Base-by-base conservation (phyloP, 148 eudicot species). In the Rhododendron vialii region DNA sequence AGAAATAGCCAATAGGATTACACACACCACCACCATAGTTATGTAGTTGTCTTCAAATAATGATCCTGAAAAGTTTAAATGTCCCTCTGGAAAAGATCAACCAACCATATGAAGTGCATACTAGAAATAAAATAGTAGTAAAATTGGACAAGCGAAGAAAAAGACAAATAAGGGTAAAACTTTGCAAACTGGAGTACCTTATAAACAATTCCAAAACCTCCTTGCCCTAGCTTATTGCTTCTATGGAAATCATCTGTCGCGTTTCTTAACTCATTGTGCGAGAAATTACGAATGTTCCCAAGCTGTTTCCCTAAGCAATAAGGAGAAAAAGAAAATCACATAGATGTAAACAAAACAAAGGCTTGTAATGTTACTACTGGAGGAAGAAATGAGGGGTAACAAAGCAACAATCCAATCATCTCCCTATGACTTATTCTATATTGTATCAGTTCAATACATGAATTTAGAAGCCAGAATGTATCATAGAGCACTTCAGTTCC, bases 161-260 rank as follows among this genome's bases (percentile, higher is more conserved):
- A 80, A 76, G 48, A 61, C 15, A 80, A 63, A 81, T 36, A 22
- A 53, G 71, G 12, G 76, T 30, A 76, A 38, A 71, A 24, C 63
- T 81, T 33, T 30, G 50, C 78, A 84, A 55, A 53, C 45, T 26
- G 78, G 53, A 88, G 55, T 91, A 95, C 98, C 99, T 96, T 95
- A 85, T 91, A 96, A 75, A 96, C 99, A 57, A 89, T 91, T 75
- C 99, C 99, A 88, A 95, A 96, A 76, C 99, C 99, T 86, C 99
- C 99, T 87, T 93, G 90, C 74, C 99, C 99, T 63, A 96, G 88
- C 90, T 93, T 94, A 82, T 94, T 93, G 82, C 90, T 85, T 82
- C 76, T 84, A 88, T 89, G 86, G 67, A 96, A 95, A 83, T 93
- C 86, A 36, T 90, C 87, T 8, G 99, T 96, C 81, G 96, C 96